phyloP scores from a whole-genome alignment of 495 filamentous ascomycete genomes.

The Trichocladium uniseriatum region DNA sequence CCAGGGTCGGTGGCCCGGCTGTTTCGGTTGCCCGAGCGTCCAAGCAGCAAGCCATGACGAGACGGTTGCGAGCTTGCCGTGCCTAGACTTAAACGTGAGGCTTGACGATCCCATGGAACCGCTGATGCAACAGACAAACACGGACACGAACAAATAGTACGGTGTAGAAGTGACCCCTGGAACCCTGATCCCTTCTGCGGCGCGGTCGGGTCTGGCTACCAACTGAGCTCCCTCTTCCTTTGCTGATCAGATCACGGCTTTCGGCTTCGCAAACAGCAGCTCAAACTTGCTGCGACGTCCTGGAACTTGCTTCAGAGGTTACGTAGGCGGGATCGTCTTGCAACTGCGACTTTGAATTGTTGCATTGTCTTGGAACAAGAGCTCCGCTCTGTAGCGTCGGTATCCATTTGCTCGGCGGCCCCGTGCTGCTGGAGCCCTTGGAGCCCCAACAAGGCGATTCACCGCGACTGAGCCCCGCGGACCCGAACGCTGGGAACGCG shows the following conservation, averaged over 20 bases:
- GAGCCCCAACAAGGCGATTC: constrained; percentile 10
- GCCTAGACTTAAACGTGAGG: constrained; percentile 2
- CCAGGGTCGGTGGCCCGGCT: constrained; percentile 16
- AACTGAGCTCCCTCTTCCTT: too few relatives aligned
- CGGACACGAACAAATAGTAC: not conserved
- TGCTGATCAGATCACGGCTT: not conserved
- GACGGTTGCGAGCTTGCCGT: not conserved
- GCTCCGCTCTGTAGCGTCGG: constrained; percentile 1
- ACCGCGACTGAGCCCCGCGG: not conserved
- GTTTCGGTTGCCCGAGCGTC: constrained; percentile 16
- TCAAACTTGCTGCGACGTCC: too few relatives aligned
- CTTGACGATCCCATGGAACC: constrained; percentile 1
- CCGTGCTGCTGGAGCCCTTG: not conserved
- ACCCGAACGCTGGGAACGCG: not conserved
- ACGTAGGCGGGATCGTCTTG: too few relatives aligned
- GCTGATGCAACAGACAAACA: constrained; percentile 16
- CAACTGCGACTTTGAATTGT: not conserved
- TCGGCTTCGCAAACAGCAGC: not conserved
- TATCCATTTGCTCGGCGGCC: not conserved
- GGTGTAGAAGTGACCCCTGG: not conserved
- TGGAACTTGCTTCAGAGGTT: too few relatives aligned
- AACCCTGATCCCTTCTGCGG: too few relatives aligned
- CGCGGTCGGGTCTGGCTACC: too few relatives aligned
- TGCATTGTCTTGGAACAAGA: not conserved
- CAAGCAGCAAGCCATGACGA: constrained; percentile 14